Base-by-base conservation (phyloP, 106 monocot genomes). In the Allium fistulosum region DNA sequence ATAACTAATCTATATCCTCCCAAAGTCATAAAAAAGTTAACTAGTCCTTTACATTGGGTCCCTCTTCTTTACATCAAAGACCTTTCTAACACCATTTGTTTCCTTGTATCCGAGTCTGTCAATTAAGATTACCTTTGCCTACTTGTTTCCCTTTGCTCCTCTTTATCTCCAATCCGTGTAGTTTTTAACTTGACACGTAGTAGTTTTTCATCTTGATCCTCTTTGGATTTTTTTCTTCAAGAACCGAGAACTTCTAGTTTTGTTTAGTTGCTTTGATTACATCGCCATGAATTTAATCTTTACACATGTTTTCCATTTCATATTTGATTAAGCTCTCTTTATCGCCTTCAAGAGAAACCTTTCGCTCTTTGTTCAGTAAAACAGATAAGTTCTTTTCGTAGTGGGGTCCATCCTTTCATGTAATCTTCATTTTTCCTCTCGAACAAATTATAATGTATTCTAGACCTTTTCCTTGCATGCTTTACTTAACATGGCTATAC, bases 351-450 rank as follows among this genome's bases (percentile, higher is more conserved):
- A 63, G 61, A 22, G 79, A 86, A 51, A 80, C 81, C 67, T 79
- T 84, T 12, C 84, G 86, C 51, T 88, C 96, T 75, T 92, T 86
- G 61, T 96, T 84, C 8, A 96, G 72, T 53, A 92, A 86, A 11
- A 57, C 56, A 2, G 46, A 88, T 81, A 8, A 96, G 74, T 61
- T 92, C 86, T 79, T 92, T 86, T 67, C 71, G 88, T 37, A 75
- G 26, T 61, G 81, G 79, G 13, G 16, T 81, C 15, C 67, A 70
- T 9, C 45, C 66, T 45, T 65, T 78, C 11, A 67, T 28, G 52
- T 53, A 53, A 13, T 22, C 67, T 13, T 67, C 67, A 28, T 52
- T 26, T 57, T 63, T 75, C 69, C 72, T 77, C 58, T 78, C 71
- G 0, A 77, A 10, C n/a, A 78, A 51, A 37, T 59, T 55, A 49